These are phyloP conservation scores for Lathyrus oleraceus DNA, from an alignment of 306 rosid genomes.

Conservation along the genomic window DNA sequence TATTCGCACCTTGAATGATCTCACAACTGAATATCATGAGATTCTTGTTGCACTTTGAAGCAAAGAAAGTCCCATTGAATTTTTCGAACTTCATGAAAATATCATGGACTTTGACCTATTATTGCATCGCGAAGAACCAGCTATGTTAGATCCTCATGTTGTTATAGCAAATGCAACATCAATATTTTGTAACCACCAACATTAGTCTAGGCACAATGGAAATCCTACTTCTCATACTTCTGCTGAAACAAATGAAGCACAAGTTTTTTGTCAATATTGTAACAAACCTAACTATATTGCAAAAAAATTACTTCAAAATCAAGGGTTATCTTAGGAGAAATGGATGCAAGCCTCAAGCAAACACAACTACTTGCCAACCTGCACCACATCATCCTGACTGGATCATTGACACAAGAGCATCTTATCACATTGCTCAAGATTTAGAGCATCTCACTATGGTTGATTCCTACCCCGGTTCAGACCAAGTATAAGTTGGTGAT, in stretches of 20 bases:
- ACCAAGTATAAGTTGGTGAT: not conserved
- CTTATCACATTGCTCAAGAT: not conserved
- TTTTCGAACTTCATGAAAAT: not conserved
- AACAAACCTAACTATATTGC: not conserved
- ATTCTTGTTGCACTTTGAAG: not conserved
- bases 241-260: no score
- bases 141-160: not conserved
- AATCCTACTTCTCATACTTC: no score
- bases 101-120: not conserved
- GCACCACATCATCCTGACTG: not conserved
- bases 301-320: not conserved
- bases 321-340: not conserved
- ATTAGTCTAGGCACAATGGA: no score
- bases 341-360: not conserved
- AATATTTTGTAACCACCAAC: no score
- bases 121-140: not conserved
- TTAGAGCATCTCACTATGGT: not conserved
- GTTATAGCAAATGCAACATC: not conserved
- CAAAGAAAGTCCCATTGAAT: not conserved
- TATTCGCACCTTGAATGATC: not conserved
- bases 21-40: not conserved
- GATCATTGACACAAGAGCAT: not conserved
- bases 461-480: not conserved
- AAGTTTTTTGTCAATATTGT: no score
- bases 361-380: not conserved